Conservation (phyloP, 2,329 filamentous ascomycete species). For the Bimuria novae-zelandiae region DNA sequence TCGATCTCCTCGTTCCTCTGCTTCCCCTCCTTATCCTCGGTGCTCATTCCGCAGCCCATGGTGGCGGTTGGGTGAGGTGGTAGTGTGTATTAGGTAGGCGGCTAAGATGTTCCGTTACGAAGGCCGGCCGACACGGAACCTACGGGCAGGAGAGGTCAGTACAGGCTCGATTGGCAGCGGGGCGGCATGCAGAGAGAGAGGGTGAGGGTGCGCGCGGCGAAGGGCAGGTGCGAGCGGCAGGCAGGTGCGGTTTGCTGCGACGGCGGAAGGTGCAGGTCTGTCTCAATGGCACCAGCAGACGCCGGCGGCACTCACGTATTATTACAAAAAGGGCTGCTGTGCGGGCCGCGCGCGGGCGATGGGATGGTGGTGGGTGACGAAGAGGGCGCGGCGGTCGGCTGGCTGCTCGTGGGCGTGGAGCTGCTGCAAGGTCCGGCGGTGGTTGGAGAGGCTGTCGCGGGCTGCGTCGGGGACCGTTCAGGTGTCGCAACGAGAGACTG, state of each 20-base stretch:
- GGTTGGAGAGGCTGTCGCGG: conserved; percentile 25
- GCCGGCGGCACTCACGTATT: conserved; percentile 34
- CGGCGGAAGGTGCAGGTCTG: conserved; percentile 12
- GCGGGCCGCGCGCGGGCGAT: conserved; percentile 23
- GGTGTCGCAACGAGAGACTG: conserved; percentile 32
- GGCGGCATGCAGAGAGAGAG: neutral
- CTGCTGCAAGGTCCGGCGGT: conserved; percentile 33
- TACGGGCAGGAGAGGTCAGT: conserved; percentile 19
- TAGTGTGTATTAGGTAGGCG: conserved; percentile 33
- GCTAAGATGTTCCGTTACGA: conserved; percentile 34
- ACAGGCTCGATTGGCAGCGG: neutral
- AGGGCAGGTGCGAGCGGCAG: neutral
- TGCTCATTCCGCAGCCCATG: conserved; percentile 99
- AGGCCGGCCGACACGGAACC: conserved; percentile 43
- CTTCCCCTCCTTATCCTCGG: conserved; percentile 99
- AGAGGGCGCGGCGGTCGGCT: conserved; percentile 32
- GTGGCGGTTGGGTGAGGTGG: conserved; percentile 53
- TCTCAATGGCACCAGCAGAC: conserved; percentile 4
- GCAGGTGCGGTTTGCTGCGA: conserved; percentile 6
- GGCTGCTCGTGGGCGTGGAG: conserved; percentile 32
- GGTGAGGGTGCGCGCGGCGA: neutral
- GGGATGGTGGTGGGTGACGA: conserved; percentile 32
- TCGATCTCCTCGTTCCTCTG: conserved; percentile 99
- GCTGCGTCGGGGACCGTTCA: conserved; percentile 17
- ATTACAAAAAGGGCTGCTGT: conserved; percentile 29